phyloP scores from a whole-genome alignment of 2,329 filamentous ascomycete genomes.

The Aurifilum marmelostoma region DNA sequence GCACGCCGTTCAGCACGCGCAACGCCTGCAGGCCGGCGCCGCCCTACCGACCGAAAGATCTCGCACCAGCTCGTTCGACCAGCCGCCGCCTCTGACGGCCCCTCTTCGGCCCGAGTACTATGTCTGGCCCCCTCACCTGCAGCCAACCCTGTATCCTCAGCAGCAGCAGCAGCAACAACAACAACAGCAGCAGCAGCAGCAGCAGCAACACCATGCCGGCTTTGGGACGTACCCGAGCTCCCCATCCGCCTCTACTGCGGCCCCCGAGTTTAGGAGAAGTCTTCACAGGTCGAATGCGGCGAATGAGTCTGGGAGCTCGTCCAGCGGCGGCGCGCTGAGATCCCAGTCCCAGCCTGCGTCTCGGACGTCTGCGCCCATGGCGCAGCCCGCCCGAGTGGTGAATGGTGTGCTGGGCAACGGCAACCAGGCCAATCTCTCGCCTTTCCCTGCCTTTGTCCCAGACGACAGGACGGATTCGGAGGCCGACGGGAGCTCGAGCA shows the following conservation, averaged over 20 bases:
- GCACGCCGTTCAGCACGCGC: constrained; percentile 48
- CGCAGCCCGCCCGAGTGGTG: constrained; percentile 41
- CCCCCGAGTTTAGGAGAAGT: constrained; percentile 59
- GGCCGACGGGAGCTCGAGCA: constrained; percentile 49
- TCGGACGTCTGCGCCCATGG: constrained; percentile 43
- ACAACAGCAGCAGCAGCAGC: constrained; percentile 11
- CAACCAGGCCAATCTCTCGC: constrained; percentile 51
- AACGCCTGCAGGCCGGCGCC: constrained; percentile 46
- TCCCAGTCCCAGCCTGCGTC: constrained; percentile 70
- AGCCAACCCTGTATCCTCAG: constrained; percentile 49
- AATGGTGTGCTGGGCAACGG: constrained; percentile 42
- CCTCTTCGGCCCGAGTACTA: constrained; percentile 62
- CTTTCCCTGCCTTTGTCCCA: constrained; percentile 59
- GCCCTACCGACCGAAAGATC: constrained; percentile 51
- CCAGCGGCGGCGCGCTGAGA: constrained; percentile 59
- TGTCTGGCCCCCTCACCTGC: constrained; percentile 50
- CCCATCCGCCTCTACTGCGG: constrained; percentile 50
- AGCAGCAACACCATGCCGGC: constrained; percentile 33
- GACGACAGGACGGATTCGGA: constrained; percentile 54
- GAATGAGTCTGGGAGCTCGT: constrained; percentile 51
- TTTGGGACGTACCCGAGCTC: constrained; percentile 61
- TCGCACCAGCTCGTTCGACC: constrained; percentile 67
- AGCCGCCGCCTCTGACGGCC: constrained; percentile 57
- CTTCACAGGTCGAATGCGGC: constrained; percentile 57
- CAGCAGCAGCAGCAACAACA: constrained; percentile 35